Conservation (phyloP, 768 basidiomycete species). For the Boletus reticulatus region DNA sequence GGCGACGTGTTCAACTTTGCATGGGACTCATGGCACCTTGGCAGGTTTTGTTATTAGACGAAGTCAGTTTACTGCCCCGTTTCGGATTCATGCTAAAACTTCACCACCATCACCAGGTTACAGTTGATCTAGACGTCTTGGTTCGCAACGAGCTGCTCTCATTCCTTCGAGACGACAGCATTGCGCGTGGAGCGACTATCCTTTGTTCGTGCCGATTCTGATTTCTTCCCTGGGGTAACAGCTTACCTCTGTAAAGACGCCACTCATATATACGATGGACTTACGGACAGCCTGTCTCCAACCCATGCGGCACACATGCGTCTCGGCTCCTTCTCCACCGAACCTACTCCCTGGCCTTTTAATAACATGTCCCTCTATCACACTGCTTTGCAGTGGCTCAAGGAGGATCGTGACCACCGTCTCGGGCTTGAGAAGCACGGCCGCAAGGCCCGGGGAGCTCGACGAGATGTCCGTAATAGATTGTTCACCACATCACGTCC, state of each 20-base stretch:
- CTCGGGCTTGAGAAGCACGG: conserved; percentile 55
- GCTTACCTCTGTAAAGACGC: conserved; percentile 56
- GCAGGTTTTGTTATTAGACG: conserved; percentile 92
- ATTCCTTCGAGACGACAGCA: conserved; percentile 84
- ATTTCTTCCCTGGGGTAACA: not conserved
- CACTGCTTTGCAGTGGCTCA: conserved; percentile 84
- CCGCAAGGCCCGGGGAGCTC: conserved; percentile 60
- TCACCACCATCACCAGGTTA: conserved; percentile 55
- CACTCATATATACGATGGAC: conserved; percentile 95
- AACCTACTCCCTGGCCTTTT: conserved; percentile 72
- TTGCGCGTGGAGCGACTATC: conserved; percentile 78
- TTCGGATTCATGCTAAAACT: not conserved
- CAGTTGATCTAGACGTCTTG: conserved; percentile 94
- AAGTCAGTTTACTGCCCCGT: conserved; percentile 47
- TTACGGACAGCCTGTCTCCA: conserved; percentile 70
- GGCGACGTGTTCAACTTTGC: conserved; percentile 88
- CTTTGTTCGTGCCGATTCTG: conserved; percentile 54
- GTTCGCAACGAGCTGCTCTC: conserved; percentile 88
- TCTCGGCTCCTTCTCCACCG: conserved; percentile 68
- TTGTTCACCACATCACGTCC: not conserved
- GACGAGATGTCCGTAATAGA: conserved; percentile 45
- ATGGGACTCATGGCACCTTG: conserved; percentile 95
- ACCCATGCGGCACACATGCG: conserved; percentile 93
- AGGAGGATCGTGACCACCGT: conserved; percentile 72
- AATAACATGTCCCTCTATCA: conserved; percentile 49